Conservation (phyloP, 139 green algal species). For the Diplosphaera chodatii region DNA sequence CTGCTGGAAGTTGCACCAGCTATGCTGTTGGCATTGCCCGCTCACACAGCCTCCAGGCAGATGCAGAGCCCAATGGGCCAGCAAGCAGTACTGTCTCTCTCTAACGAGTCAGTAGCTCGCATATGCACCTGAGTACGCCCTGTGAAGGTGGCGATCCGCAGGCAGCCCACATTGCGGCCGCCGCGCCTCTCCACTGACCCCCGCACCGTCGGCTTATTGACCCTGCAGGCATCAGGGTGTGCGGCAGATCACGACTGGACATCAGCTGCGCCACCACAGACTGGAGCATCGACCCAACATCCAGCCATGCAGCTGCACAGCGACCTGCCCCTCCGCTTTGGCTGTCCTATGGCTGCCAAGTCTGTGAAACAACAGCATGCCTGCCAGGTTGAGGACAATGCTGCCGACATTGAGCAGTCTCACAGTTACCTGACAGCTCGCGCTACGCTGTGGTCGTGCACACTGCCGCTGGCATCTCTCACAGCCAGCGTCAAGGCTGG, state of each 20-base stretch:
- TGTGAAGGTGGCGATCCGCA: conserved; percentile 73
- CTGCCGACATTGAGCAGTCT: not conserved
- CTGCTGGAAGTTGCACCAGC: no score
- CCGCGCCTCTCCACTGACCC: not conserved
- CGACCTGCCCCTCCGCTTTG: no score
- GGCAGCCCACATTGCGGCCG: conserved; percentile 34
- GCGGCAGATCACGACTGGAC: no score
- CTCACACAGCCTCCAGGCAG: no score
- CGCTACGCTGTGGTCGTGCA: not conserved
- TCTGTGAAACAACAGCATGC: no score
- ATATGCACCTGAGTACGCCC: conserved; percentile 19
- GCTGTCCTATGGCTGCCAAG: no score
- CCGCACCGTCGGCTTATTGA: not conserved
- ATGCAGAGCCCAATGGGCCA: no score
- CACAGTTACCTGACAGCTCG: not conserved
- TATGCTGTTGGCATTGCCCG: no score
- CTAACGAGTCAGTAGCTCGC: not conserved
- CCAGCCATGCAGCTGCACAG: no score
- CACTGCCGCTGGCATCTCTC: not conserved
- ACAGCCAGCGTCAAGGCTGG: not conserved
- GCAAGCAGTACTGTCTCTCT: not conserved
- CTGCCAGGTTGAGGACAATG: not conserved
- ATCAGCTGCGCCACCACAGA: no score
- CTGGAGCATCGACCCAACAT: no score
- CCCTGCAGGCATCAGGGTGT: not conserved